Evolutionary conservation across 306 rosid species (phyloP).

Genomic region (Lotus japonicus): DNA sequence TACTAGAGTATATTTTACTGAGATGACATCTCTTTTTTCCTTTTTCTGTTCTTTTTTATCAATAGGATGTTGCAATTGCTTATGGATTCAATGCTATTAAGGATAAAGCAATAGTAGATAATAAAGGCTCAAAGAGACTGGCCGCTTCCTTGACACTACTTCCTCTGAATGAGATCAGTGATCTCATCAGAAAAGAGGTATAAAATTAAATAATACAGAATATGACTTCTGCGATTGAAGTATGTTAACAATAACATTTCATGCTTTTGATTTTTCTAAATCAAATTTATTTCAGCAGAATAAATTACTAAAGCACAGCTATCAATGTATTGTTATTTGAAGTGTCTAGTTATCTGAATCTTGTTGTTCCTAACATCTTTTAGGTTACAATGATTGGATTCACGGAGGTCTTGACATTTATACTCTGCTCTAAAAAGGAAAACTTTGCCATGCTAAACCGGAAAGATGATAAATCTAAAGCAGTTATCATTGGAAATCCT

Average conservation of each 20-base stretch:
- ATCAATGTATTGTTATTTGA: constrained; percentile 1
- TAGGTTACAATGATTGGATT: constrained; percentile 81
- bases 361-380: constrained; percentile 11
- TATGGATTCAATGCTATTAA: constrained; percentile 74
- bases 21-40: neutral
- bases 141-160: constrained; percentile 71
- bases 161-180: constrained; percentile 71
- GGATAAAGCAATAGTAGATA: constrained; percentile 78
- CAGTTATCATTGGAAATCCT: constrained; percentile 79
- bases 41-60: constrained; percentile 1
- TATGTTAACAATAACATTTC: neutral
- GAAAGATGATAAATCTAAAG: constrained; percentile 58
- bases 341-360: constrained; percentile 12
- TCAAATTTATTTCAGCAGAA: neutral
- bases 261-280: neutral
- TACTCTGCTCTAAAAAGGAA: constrained; percentile 75
- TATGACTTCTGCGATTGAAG: constrained; percentile 7
- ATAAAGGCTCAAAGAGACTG: constrained; percentile 63
- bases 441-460: constrained; percentile 76
- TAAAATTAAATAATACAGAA: neutral
- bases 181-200: constrained; percentile 79
- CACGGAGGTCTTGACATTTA: constrained; percentile 88
- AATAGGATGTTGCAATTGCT: constrained; percentile 91
- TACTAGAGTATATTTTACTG: constrained; percentile 11
- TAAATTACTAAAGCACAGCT: neutral